phyloP scores from a whole-genome alignment of 2,329 filamentous ascomycete genomes.

The Stachybotrys elegans region DNA sequence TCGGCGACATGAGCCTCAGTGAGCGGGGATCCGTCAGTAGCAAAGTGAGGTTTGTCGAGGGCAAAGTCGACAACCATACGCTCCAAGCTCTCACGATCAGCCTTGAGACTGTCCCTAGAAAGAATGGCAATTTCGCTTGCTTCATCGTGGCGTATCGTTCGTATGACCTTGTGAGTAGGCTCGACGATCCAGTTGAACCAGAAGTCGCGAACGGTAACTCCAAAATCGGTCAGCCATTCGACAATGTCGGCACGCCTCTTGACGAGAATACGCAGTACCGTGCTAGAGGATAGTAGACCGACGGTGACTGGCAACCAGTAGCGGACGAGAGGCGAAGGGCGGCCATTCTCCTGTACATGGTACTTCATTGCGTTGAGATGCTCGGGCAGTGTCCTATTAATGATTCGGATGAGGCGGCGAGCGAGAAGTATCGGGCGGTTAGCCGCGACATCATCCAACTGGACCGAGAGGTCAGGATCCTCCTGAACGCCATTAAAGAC shows the following conservation, averaged over 20 bases:
- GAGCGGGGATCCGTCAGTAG: constrained; percentile 44
- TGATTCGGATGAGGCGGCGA: constrained; percentile 61
- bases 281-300: constrained; percentile 77
- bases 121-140: constrained; percentile 94
- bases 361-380: constrained; percentile 55
- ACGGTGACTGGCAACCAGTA: constrained; percentile 81
- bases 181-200: constrained; percentile 96
- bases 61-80: constrained; percentile 98
- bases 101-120: constrained; percentile 86
- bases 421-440: constrained; percentile 58
- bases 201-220: constrained; percentile 77
- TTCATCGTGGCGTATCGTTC: constrained; percentile 88
- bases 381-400: constrained; percentile 62
- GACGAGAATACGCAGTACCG: constrained; percentile 72
- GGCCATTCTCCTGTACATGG: constrained; percentile 62
- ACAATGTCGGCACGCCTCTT: constrained; percentile 72
- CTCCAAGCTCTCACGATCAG: constrained; percentile 86
- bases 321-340: constrained; percentile 68
- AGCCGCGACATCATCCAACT: constrained; percentile 40
- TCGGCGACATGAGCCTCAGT: constrained; percentile 66
- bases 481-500: constrained; percentile 60
- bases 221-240: constrained; percentile 75
- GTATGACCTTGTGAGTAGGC: constrained; percentile 74
- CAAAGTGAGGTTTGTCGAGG: constrained; percentile 67
- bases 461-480: constrained; percentile 52